Conservation (phyloP, 2,329 filamentous ascomycete species). For the Alternaria ventricosa region DNA sequence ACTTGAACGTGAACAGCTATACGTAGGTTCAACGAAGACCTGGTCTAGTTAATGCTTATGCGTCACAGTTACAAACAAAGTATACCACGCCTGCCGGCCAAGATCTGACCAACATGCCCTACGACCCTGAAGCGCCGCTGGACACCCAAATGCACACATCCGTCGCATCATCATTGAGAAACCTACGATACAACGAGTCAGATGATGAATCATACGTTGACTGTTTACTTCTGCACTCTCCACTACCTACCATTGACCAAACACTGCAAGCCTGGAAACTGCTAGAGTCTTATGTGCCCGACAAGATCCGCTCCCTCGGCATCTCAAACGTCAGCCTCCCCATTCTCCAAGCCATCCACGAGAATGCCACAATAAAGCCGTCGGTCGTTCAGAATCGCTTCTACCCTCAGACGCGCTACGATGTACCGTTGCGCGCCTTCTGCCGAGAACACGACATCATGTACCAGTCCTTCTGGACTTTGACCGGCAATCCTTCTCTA, state of each 20-base stretch:
- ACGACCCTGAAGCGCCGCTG: slow-evolving; percentile 64
- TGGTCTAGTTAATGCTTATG: neutral
- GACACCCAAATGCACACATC: slow-evolving; percentile 71
- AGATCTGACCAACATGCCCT: slow-evolving; percentile 66
- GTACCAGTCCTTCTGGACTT: slow-evolving; percentile 68
- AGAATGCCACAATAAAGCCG: slow-evolving; percentile 58
- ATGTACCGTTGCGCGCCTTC: slow-evolving; percentile 64
- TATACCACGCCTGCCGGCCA: slow-evolving; percentile 72
- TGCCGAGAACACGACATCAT: slow-evolving; percentile 60
- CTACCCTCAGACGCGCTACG: slow-evolving; percentile 64
- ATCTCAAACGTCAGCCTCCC: slow-evolving; percentile 75
- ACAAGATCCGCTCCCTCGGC: slow-evolving; percentile 69
- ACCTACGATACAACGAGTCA: slow-evolving; percentile 57
- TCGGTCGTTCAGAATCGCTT: slow-evolving; percentile 80
- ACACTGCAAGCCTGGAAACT: slow-evolving; percentile 71
- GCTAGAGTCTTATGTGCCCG: slow-evolving; percentile 71
- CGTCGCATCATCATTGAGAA: slow-evolving; percentile 69
- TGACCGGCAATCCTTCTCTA: slow-evolving; percentile 64
- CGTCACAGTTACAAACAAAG: slow-evolving; percentile 76
- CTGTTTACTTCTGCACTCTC: slow-evolving; percentile 65
- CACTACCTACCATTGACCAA: slow-evolving; percentile 57
- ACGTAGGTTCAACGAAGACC: slow-evolving; percentile 52
- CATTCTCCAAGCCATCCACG: slow-evolving; percentile 62
- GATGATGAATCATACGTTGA: slow-evolving; percentile 60
- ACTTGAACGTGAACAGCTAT: slow-evolving; percentile 67